These are phyloP conservation scores for Arthrobotrys pseudoclavata DNA, from an alignment of 2,329 filamentous ascomycete species.

Conservation along the genomic window DNA sequence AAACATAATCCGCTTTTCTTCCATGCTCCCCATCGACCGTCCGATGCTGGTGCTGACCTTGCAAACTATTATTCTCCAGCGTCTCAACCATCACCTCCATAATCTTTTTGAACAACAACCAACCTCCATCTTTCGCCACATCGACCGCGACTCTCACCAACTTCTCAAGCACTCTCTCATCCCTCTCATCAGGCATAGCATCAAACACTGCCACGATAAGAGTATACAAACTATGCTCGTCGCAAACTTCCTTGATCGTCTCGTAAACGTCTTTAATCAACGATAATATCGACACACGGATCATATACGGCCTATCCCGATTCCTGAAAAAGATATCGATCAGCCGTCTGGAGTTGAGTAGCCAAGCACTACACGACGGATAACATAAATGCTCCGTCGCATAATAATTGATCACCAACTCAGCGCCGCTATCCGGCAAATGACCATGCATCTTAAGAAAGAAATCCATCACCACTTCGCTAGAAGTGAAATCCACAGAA, in stretches of 20 bases:
- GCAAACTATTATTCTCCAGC: constrained; percentile 63
- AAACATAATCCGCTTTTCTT: constrained; percentile 64
- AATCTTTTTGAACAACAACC: constrained; percentile 73
- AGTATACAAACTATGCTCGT: constrained; percentile 72
- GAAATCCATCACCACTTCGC: constrained; percentile 76
- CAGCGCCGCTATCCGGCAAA: constrained; percentile 76
- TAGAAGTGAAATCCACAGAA: constrained; percentile 72
- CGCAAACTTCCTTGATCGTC: constrained; percentile 71
- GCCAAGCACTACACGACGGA: constrained; percentile 78
- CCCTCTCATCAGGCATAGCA: constrained; percentile 74
- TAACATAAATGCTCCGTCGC: constrained; percentile 78
- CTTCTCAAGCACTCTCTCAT: constrained; percentile 75
- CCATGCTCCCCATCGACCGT: constrained; percentile 63
- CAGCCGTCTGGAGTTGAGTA: constrained; percentile 74
- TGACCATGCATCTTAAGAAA: constrained; percentile 74
- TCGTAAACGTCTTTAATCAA: constrained; percentile 71
- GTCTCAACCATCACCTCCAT: constrained; percentile 68
- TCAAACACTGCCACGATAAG: constrained; percentile 75
- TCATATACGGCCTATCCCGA: constrained; percentile 72
- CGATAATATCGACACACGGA: constrained; percentile 75
- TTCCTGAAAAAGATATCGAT: constrained; percentile 76
- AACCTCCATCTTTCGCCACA: constrained; percentile 74
- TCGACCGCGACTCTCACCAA: constrained; percentile 76
- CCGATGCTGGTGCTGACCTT: constrained; percentile 55
- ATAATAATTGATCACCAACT: constrained; percentile 77